These are phyloP conservation scores for Chamaenerion angustifolium DNA, from an alignment of 345 rosid species.

Conservation along the genomic window DNA sequence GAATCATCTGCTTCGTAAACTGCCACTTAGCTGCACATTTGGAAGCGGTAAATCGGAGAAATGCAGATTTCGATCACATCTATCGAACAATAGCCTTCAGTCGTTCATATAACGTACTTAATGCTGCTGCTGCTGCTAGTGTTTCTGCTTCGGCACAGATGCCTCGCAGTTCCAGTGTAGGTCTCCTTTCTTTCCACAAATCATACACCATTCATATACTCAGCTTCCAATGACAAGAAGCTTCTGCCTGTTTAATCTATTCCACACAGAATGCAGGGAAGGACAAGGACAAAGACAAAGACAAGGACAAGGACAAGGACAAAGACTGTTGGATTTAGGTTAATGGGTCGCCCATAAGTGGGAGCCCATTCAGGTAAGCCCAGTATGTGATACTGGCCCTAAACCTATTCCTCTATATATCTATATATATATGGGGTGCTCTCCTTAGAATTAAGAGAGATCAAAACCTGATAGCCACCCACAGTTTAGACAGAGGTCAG, in stretches of 20 bases:
- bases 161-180: constrained; percentile 44
- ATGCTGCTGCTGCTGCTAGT: constrained; percentile 65
- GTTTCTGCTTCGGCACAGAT: constrained; percentile 54
- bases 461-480: too few relatives aligned
- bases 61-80: constrained; percentile 69
- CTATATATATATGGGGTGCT: too few relatives aligned
- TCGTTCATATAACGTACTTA: constrained; percentile 27
- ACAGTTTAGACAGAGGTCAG: too few relatives aligned
- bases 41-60: constrained; percentile 60
- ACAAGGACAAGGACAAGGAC: too few relatives aligned
- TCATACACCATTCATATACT: neutral
- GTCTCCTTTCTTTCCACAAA: constrained; percentile 10
- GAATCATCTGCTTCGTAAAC: constrained; percentile 63
- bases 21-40: constrained; percentile 76
- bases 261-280: constrained; percentile 24
- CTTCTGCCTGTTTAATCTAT: constrained; percentile 3
- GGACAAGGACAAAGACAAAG: too few relatives aligned
- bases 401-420: too few relatives aligned
- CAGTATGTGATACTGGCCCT: too few relatives aligned
- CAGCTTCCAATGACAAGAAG: neutral
- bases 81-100: constrained; percentile 46
- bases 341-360: too few relatives aligned
- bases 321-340: too few relatives aligned
- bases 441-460: too few relatives aligned
- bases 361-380: too few relatives aligned